Conservation (phyloP, 2,329 filamentous ascomycete species). For the Cercospora sp. region DNA sequence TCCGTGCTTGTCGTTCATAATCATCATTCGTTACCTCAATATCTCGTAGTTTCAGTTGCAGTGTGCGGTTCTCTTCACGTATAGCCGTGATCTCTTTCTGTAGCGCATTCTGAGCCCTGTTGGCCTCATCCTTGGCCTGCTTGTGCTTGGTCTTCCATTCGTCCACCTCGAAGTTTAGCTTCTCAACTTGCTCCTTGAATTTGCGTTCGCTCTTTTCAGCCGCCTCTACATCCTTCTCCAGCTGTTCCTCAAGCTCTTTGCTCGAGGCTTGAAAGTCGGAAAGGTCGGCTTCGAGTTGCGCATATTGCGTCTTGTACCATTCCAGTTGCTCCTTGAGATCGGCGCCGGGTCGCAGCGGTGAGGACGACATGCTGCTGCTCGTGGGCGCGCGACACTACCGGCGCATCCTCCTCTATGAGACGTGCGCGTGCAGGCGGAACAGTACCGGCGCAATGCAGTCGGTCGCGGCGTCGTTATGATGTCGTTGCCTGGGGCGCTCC, state of each 20-base stretch:
- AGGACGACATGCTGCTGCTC: constrained; percentile 37
- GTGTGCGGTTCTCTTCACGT: constrained; percentile 76
- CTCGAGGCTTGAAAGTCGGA: constrained; percentile 92
- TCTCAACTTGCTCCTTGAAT: constrained; percentile 83
- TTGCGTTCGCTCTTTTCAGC: constrained; percentile 89
- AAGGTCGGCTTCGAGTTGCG: constrained; percentile 85
- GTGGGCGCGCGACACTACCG: constrained; percentile 35
- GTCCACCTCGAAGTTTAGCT: constrained; percentile 82
- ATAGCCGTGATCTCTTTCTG: constrained; percentile 96
- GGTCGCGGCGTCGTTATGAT: not conserved
- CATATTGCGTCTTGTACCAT: constrained; percentile 97
- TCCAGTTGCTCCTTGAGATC: constrained; percentile 71
- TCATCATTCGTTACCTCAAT: constrained; percentile 98
- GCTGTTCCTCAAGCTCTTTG: constrained; percentile 87
- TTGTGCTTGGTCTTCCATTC: constrained; percentile 99
- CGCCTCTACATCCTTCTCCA: constrained; percentile 94
- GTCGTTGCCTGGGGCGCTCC: not conserved
- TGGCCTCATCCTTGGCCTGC: constrained; percentile 86
- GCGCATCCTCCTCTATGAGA: constrained; percentile 29
- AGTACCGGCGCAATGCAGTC: not conserved
- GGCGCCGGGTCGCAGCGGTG: constrained; percentile 40
- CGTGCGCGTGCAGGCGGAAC: not conserved
- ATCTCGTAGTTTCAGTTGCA: constrained; percentile 83
- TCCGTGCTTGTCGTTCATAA: constrained; percentile 92
- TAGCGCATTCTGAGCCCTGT: constrained; percentile 75